Conservation (phyloP, 2,329 filamentous ascomycete genomes). For the Tolypocladium tundrense region DNA sequence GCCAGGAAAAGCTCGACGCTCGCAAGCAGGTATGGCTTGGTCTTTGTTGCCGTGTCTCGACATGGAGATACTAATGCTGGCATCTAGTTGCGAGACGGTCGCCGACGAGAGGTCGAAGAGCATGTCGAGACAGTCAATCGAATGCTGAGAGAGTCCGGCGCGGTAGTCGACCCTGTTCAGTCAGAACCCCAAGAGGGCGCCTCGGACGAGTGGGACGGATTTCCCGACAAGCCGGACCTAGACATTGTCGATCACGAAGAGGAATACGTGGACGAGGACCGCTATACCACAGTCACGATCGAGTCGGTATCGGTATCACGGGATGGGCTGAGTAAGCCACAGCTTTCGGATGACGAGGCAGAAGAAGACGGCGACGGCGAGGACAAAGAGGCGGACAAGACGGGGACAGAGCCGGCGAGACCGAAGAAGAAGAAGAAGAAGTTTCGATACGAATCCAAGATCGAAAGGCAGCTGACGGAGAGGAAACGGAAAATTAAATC, state of each 20-base stretch:
- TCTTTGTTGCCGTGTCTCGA: not conserved
- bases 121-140: constrained; percentile 71
- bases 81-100: constrained; percentile 66
- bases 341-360: constrained; percentile 26
- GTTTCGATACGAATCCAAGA: constrained; percentile 86
- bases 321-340: constrained; percentile 55
- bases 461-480: constrained; percentile 65
- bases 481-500: constrained; percentile 60
- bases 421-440: constrained; percentile 79
- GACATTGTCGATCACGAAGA: constrained; percentile 68
- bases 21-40: constrained; percentile 59
- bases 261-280: constrained; percentile 93
- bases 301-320: constrained; percentile 75
- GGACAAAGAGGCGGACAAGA: constrained; percentile 16
- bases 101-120: constrained; percentile 69
- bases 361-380: constrained; percentile 22
- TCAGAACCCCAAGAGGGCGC: constrained; percentile 30
- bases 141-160: constrained; percentile 51
- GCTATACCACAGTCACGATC: constrained; percentile 88
- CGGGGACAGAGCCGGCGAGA: constrained; percentile 19
- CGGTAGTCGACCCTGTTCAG: constrained; percentile 27
- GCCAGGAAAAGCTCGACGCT: constrained; percentile 63
- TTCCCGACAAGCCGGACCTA: constrained; percentile 39
- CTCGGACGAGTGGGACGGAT: constrained; percentile 53
- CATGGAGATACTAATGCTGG: not conserved